Base-by-base conservation (phyloP, 1,284 basidiomycete species). In the Fomitopsis betulina region DNA sequence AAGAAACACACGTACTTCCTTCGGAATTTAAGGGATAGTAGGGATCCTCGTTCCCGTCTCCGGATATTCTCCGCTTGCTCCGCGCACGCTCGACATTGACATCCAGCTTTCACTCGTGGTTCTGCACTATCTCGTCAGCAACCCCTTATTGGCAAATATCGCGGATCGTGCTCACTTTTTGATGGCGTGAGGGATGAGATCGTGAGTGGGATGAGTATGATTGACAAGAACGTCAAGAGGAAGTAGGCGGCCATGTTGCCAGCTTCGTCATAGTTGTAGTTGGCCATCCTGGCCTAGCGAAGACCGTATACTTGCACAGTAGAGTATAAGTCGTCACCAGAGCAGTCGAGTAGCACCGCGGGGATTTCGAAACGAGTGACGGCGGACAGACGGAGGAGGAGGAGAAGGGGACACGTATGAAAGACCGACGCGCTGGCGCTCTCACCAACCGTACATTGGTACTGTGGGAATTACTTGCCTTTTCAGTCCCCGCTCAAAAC, bases 231-330 rank as follows among this genome's bases (percentile, higher is more conserved):
- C 8, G 93, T 93, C 58, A 96, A 84, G 61, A 93, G 76, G 74
- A 96, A 96, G 76, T 94, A 96, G 33, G 88, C 83, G 67, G 93
- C 93, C 84, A 96, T 89, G 64, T 86, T 87, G 63, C 94, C 93
- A 54, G 84, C 84, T 75, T 95, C 93, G 75, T 96, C 94, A 74
- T 96, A 96, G 73, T 85, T 79, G 75, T 92, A 92, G 67, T 86
- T 82, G 63, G 87, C 87, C 89, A 91, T 91, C 40, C 56, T 60
- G 62, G 70, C 62, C 65, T 59, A 60, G 9, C 38, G 25, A 19
- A 55, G 45, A 37, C 49, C 23, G 33, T 51, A 51, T 51, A 37
- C 47, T 33, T 33, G 25, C 49, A 56, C 55, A 52, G 45, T 43
- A 53, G 45, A 51, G 50, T 37, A 23, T 33, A 32, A 55, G 30